Base-by-base conservation (phyloP, 345 rosid genomes). In the Moricandia arvensis region DNA sequence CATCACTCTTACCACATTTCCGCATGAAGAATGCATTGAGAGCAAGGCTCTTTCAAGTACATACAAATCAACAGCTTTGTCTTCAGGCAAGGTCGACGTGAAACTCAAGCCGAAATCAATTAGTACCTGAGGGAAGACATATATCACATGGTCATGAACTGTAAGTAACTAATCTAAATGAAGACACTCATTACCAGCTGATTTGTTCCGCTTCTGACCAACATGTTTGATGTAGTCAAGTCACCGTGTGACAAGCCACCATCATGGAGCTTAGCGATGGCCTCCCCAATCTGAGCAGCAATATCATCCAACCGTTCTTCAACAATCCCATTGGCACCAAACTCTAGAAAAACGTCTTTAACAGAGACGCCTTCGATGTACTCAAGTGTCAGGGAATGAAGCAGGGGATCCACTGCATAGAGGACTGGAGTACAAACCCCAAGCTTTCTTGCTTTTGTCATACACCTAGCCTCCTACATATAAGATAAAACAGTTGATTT, bases 191-290 rank as follows among this genome's bases (percentile, higher is more conserved):
- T 59, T 77, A 93, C 98, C 86, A 93, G 76, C 79, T 86, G 89
- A 80, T 91, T 88, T 26, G 84, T 83, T 60, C 81, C 90, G 45
- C 73, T 81, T 65, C 86, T 82, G 60, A 91, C 73, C 67, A 96
- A 75, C 97, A 96, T 93, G 79, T 96, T 93, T 27, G 97, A 91
- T 0, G 99, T 96, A 75, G 99, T 96, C 71, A 93, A 82, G 74
- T 96, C 99, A 34, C 99, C 99, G 72, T 96, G 99, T 80, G 91
- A 74, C 67, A 96, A 96, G 53, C 98, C 99, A 61, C 98, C 98
- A 45, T 91, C 99, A 74, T 96, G 99, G 17, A 93, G 82, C 77
- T 96, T 96, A 9, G 85, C 98, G 21, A 96, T 87, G 2, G 98
- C 94, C 71, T 74, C 83, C 1, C 98, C 99, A 74, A 96, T 93